Conservation (phyloP, 2,329 filamentous ascomycete species). For the Monilinia fructicola region DNA sequence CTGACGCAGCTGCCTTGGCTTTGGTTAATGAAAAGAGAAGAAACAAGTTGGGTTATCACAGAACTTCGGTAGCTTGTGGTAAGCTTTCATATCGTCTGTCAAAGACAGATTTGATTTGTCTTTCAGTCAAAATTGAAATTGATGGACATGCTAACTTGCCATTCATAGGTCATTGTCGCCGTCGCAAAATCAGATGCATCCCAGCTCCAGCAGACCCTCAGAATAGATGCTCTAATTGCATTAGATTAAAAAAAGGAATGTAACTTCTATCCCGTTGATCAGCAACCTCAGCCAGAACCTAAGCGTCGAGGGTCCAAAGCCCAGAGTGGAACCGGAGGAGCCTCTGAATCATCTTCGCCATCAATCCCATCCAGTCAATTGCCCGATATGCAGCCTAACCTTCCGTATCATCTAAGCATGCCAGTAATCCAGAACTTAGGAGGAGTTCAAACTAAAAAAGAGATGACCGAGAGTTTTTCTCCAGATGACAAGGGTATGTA, state of each 20-base stretch:
- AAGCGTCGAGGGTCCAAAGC: slow-evolving; percentile 45
- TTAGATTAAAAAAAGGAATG: slow-evolving; percentile 94
- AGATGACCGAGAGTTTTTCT: slow-evolving; percentile 41
- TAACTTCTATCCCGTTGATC: slow-evolving; percentile 86
- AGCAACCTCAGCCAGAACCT: slow-evolving; percentile 56
- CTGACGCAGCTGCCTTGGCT: slow-evolving; percentile 39
- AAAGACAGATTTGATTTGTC: slow-evolving; percentile 23
- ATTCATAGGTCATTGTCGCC: slow-evolving; percentile 76
- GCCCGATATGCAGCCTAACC: slow-evolving; percentile 45
- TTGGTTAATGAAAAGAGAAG: slow-evolving; percentile 63
- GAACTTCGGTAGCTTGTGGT: slow-evolving; percentile 95
- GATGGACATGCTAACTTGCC: slow-evolving; percentile 27
- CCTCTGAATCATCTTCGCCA: slow-evolving; percentile 52
- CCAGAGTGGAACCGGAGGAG: slow-evolving; percentile 36
- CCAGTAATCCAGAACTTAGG: slow-evolving; percentile 49
- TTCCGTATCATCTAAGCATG: slow-evolving; percentile 48
- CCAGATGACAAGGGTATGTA: slow-evolving; percentile 39
- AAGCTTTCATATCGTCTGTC: slow-evolving; percentile 48
- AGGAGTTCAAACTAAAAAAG: slow-evolving; percentile 45
- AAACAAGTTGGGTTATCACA: slow-evolving; percentile 93
- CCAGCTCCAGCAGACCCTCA: slow-evolving; percentile 69
- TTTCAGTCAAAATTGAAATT: slow-evolving; percentile 4
- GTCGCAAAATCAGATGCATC: slow-evolving; percentile 90
- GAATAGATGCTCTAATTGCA: slow-evolving; percentile 86
- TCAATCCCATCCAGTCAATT: slow-evolving; percentile 47